These are phyloP conservation scores for Ustulina deusta DNA, from an alignment of 2,329 filamentous ascomycete genomes.

Conservation along the genomic window DNA sequence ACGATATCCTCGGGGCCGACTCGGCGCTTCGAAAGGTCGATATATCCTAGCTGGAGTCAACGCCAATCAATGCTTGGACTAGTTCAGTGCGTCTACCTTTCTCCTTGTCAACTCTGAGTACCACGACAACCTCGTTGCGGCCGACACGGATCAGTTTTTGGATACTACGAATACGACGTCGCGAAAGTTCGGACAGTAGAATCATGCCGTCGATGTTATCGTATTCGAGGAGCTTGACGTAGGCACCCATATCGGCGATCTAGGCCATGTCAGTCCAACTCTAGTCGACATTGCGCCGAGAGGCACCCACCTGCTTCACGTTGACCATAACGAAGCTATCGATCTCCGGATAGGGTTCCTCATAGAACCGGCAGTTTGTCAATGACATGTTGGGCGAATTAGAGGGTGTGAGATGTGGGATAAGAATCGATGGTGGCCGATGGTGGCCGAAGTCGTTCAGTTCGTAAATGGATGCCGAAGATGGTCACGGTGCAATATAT, in stretches of 20 bases:
- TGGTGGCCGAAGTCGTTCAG: constrained; percentile 41
- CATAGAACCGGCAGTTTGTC: constrained; percentile 96
- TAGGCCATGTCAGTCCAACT: constrained; percentile 52
- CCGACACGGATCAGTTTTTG: constrained; percentile 99
- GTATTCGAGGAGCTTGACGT: constrained; percentile 99
- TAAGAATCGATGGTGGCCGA: constrained; percentile 38
- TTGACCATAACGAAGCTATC: constrained; percentile 99
- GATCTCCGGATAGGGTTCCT: constrained; percentile 97
- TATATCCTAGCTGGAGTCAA: constrained; percentile 75
- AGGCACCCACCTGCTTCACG: constrained; percentile 83
- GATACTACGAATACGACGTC: constrained; percentile 97
- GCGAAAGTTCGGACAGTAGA: constrained; percentile 93
- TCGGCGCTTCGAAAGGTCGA: constrained; percentile 97
- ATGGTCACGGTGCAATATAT: constrained; percentile 5
- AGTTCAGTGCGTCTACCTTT: constrained; percentile 72
- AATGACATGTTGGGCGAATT: constrained; percentile 82
- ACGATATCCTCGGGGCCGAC: constrained; percentile 97
- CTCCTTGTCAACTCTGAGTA: constrained; percentile 98
- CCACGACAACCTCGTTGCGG: constrained; percentile 97
- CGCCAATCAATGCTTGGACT: constrained; percentile 30
- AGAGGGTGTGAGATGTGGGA: constrained; percentile 41
- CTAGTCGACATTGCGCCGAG: constrained; percentile 20
- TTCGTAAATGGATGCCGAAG: constrained; percentile 9
- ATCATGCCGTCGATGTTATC: constrained; percentile 99
- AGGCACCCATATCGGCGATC: constrained; percentile 99